Percentiles rank a stretch among this genome's conserved stretches.
These are phyloP conservation scores for Baudoinia panamericana DNA, from an alignment of 495 filamentous ascomycete species.

Conservation along the genomic window DNA sequence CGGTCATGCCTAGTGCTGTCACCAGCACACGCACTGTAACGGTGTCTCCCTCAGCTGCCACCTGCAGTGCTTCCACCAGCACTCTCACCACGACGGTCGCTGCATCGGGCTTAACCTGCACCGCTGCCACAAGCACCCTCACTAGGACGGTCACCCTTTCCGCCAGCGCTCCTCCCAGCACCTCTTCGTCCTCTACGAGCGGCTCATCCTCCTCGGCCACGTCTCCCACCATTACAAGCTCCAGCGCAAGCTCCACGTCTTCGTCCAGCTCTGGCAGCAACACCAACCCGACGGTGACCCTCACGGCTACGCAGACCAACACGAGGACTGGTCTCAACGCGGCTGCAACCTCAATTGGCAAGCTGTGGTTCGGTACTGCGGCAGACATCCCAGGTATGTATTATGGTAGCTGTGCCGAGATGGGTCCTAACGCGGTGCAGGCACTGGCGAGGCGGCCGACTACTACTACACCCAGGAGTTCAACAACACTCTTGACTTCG, in stretches of 20 bases:
- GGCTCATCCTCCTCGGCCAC: neutral
- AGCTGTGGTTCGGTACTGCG: slow-evolving; percentile 18
- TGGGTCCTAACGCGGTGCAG: neutral
- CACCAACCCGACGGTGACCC: slow-evolving; percentile 1
- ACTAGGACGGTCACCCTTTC: neutral
- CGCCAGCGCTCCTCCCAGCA: neutral
- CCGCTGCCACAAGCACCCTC: no score
- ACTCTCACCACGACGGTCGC: neutral
- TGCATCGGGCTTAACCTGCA: no score
- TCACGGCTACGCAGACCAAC: slow-evolving; percentile 2
- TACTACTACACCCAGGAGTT: slow-evolving; percentile 31
- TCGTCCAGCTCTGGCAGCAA: slow-evolving; percentile 1
- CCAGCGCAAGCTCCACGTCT: slow-evolving; percentile 1
- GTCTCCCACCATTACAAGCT: neutral
- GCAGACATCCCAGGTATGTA: slow-evolving; percentile 14
- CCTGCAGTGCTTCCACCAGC: no score
- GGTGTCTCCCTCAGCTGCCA: no score
- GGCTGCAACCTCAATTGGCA: slow-evolving; percentile 12
- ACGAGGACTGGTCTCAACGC: slow-evolving; percentile 8
- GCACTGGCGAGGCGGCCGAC: slow-evolving; percentile 22
- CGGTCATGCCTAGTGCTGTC: no score
- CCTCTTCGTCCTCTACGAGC: neutral
- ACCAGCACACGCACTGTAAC: neutral
- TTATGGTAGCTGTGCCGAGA: neutral
- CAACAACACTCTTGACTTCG: slow-evolving; percentile 36